Conservation (phyloP, 768 basidiomycete genomes). For the Thelephora ganbajun region DNA sequence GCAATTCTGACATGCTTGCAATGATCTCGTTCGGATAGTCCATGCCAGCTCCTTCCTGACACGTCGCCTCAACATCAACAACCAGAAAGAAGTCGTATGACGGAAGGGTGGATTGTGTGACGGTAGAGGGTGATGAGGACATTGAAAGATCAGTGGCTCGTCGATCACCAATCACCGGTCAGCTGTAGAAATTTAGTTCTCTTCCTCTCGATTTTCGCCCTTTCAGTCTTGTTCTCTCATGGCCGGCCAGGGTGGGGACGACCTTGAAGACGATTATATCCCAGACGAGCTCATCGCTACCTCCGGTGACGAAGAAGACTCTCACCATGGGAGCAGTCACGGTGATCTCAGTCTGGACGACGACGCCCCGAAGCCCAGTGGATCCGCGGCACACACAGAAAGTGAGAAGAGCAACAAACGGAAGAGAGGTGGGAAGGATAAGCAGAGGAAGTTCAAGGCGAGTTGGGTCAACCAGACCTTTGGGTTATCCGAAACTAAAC, state of each 20-base stretch:
- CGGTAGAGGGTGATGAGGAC: background rate
- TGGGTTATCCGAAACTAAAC: background rate
- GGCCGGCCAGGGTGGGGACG: slow-evolving; percentile 43
- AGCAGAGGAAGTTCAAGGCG: slow-evolving; percentile 58
- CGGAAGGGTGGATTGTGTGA: slow-evolving; percentile 8
- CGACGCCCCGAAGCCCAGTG: slow-evolving; percentile 10
- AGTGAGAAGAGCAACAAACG: slow-evolving; percentile 40
- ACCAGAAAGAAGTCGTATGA: slow-evolving; percentile 73
- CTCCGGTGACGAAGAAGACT: slow-evolving; percentile 40
- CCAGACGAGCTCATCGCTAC: slow-evolving; percentile 53
- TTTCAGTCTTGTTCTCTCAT: slow-evolving; percentile 4
- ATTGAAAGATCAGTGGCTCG: background rate
- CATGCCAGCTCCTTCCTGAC: slow-evolving; percentile 50
- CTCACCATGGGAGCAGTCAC: slow-evolving; percentile 18
- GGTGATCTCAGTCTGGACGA: slow-evolving; percentile 33
- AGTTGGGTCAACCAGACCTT: slow-evolving; percentile 1
- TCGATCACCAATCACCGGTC: too few relatives aligned
- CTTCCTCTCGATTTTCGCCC: background rate
- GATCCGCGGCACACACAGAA: background rate
- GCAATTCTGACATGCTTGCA: slow-evolving; percentile 30
- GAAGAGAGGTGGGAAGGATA: slow-evolving; percentile 61
- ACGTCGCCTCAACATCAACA: slow-evolving; percentile 85
- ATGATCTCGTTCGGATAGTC: slow-evolving; percentile 94
- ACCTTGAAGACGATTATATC: slow-evolving; percentile 74
- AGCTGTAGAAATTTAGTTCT: background rate